Conservation (phyloP, 1,139 yeast species). For the Saccharomyces hybrid region DNA sequence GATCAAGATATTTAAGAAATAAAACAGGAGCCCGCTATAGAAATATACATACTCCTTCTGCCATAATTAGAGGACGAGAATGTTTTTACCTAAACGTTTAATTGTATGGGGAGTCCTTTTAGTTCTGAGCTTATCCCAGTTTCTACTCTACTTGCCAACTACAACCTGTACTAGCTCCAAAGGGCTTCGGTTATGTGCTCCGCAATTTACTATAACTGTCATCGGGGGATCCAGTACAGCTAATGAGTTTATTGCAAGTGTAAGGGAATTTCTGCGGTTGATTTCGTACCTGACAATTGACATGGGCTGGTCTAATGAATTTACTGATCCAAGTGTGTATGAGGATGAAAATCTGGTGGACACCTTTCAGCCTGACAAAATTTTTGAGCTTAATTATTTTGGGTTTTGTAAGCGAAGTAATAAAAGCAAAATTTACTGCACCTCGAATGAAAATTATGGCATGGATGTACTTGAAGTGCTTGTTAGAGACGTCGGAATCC, state of each 20-base stretch:
- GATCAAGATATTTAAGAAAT: background rate
- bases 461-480: slow-evolving; percentile 25
- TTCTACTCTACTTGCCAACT: slow-evolving; percentile 27
- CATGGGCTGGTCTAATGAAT: slow-evolving; percentile 33
- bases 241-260: slow-evolving; percentile 34
- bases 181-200: slow-evolving; percentile 35
- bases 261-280: slow-evolving; percentile 45
- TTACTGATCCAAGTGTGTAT: slow-evolving; percentile 16
- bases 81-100: slow-evolving; percentile 11
- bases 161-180: slow-evolving; percentile 28
- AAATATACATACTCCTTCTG: background rate
- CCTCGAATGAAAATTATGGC: slow-evolving; percentile 18
- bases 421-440: slow-evolving; percentile 18
- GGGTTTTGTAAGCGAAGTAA: slow-evolving; percentile 25
- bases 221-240: slow-evolving; percentile 36
- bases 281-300: slow-evolving; percentile 52
- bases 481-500: slow-evolving; percentile 28
- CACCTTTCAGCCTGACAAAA: slow-evolving; percentile 20
- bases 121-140: slow-evolving; percentile 15
- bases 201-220: slow-evolving; percentile 41
- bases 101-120: slow-evolving; percentile 15
- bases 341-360: slow-evolving; percentile 25
- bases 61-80: background rate
- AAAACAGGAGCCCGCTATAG: background rate
- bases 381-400: slow-evolving; percentile 21